Conservation (phyloP, 2,329 filamentous ascomycete genomes). For the Fusarium marasasianum region DNA sequence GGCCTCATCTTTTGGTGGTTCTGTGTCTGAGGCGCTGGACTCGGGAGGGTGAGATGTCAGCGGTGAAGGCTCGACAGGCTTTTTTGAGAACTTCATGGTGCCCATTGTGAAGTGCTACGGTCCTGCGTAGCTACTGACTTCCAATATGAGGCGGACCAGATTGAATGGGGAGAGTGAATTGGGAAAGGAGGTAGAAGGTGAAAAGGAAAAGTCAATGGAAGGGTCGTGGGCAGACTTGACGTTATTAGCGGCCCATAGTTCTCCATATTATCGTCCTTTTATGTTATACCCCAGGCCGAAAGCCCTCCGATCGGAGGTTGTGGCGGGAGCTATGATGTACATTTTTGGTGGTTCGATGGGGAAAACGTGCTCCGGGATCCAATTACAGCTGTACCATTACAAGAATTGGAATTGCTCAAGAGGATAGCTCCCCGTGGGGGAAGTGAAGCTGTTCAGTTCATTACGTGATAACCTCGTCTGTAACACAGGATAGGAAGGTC, state of each 20-base stretch:
- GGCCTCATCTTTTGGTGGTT: slow-evolving; percentile 12
- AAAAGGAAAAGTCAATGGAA: neutral
- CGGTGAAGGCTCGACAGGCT: neutral
- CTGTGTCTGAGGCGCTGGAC: slow-evolving; percentile 23
- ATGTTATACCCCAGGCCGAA: slow-evolving; percentile 20
- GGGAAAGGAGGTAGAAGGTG: neutral
- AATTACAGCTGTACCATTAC: slow-evolving; percentile 20
- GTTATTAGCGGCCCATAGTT: slow-evolving; percentile 25
- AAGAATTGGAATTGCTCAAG: neutral
- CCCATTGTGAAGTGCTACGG: slow-evolving; percentile 4
- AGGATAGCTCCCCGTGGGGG: slow-evolving; percentile 26
- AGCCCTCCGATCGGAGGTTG: slow-evolving; percentile 34
- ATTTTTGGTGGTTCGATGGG: slow-evolving; percentile 19
- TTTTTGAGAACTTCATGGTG: slow-evolving; percentile 30
- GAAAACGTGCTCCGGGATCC: neutral
- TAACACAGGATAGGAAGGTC: slow-evolving; percentile 15
- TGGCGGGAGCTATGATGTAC: slow-evolving; percentile 26
- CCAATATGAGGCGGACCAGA: neutral
- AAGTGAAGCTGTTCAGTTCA: neutral
- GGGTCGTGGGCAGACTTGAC: slow-evolving; percentile 14
- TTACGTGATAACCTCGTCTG: slow-evolving; percentile 30
- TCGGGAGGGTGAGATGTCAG: slow-evolving; percentile 1
- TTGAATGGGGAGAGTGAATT: neutral
- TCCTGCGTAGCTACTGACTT: neutral
- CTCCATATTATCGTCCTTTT: slow-evolving; percentile 36